A percentile compares a stretch with the other conserved stretches of the same genome.
These are phyloP conservation scores for Yamadazyma epiphylla DNA, from an alignment of 1,139 yeast genomes.

Conservation along the genomic window DNA sequence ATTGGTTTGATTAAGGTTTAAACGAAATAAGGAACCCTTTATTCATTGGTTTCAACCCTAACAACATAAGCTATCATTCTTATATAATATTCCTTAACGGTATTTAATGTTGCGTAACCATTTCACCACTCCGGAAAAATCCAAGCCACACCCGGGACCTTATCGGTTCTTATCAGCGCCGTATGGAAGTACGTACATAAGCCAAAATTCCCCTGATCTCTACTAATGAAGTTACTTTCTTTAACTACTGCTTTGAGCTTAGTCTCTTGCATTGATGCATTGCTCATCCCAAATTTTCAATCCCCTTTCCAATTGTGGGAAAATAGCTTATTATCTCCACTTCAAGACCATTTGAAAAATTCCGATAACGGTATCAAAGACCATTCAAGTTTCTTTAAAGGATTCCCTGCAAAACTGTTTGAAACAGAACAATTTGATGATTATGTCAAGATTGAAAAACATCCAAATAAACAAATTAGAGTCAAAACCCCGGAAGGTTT, in stretches of 20 bases:
- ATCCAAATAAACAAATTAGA: background rate
- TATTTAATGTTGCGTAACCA: no score
- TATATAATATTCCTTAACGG: no score
- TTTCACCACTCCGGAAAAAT: no score
- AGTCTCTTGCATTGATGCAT: background rate
- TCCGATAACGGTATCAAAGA: background rate
- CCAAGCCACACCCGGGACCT: no score
- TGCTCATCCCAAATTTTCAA: background rate
- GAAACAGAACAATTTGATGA: background rate
- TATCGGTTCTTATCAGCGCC: no score
- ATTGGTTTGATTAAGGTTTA: no score
- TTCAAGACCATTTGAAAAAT: background rate
- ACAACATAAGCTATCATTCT: no score
- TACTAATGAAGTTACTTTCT: no score
- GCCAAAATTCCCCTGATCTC: no score
- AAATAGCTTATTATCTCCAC: background rate
- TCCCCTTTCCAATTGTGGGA: background rate
- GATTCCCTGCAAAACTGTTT: background rate
- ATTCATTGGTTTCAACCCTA: no score
- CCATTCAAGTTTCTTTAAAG: background rate
- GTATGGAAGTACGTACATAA: no score
- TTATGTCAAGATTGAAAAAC: background rate
- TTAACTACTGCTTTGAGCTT: background rate
- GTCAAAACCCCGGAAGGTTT: conserved; percentile 17
- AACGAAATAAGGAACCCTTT: no score